Evolutionary conservation across 2,329 filamentous ascomycete genomes (phyloP), one percentile per base, ranked within the genome.

Genomic region (Trichoderma arundinaceum): DNA sequence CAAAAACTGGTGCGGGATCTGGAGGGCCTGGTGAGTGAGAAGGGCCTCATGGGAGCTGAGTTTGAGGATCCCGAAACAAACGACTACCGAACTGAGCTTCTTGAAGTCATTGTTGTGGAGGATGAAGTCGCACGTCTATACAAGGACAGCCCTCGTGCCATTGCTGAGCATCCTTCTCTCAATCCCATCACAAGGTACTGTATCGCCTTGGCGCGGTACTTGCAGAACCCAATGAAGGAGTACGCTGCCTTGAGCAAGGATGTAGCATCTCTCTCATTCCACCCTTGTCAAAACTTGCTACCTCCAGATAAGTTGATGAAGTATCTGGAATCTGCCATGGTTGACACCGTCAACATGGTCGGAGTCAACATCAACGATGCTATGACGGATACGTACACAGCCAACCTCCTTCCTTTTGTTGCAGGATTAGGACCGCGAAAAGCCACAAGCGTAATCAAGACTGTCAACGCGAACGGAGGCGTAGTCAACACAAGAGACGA

Each of bases 121-220:
- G 95, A 99, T 72, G 95, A 99, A 79, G 93, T 97, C 57, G 95
- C 95, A n/a, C 88, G 95, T 51, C 85, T 98, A 4, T 99, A 97
- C 80, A 94, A 97, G 78, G 92, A 93, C 72, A 97, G 93, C 75
- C 86, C 89, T 13, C 88, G 94, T 48, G 94, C 91, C 10, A 82
- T 86, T 56, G 81, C 86, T 10, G 94, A 98, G 69, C 92, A 97
- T 74, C 93, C 95, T 6, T 89, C 89, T 12, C 83, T 96, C 35
- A 86, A 88, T 61, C 87, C 92, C 7, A 82, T 97, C 59, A 92
- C 90, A 1, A 87, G 92, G 72, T 99, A 99, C 79, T 97, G 94
- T 75, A 88, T 97, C 70, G 94, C 89, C 33, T 81, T 99, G 44
- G 94, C 92, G 19, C 90, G 90, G 68, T 99, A 98, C 77, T 84